A percentile compares a stretch with the other conserved stretches of the same genome.
Conservation (phyloP, 2,329 filamentous ascomycete species). For the Emergomyces africanus region DNA sequence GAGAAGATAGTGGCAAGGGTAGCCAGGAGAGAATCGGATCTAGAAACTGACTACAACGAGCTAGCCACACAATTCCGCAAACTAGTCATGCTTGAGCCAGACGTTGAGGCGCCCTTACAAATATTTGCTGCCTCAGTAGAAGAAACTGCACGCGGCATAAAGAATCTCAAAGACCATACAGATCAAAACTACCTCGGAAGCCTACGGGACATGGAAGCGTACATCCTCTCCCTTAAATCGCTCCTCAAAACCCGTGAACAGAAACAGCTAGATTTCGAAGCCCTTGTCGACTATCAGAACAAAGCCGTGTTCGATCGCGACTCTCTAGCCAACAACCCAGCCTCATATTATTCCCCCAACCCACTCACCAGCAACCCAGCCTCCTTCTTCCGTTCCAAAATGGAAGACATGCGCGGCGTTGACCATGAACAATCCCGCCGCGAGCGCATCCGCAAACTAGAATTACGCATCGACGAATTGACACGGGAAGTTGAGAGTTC, state of each 20-base stretch:
- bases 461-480: constrained; percentile 83
- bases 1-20: constrained; percentile 94
- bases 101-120: constrained; percentile 67
- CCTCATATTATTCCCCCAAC: constrained; percentile 43
- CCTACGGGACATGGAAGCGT: constrained; percentile 89
- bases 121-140: constrained; percentile 80
- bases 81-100: constrained; percentile 77
- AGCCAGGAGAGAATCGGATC: constrained; percentile 70
- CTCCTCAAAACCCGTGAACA: constrained; percentile 89
- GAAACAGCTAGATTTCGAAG: constrained; percentile 96
- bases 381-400: constrained; percentile 80
- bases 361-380: constrained; percentile 53
- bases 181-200: constrained; percentile 93
- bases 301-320: constrained; percentile 84
- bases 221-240: constrained; percentile 72
- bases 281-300: constrained; percentile 86
- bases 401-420: constrained; percentile 92
- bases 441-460: constrained; percentile 77
- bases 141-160: constrained; percentile 66
- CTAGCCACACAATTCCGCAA: constrained; percentile 91
- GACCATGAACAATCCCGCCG: constrained; percentile 87
- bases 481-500: constrained; percentile 80
- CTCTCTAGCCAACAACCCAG: constrained; percentile 53
- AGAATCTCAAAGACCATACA: constrained; percentile 73
- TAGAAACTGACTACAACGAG: constrained; percentile 79